phyloP scores from a whole-genome alignment of 1,139 yeast genomes.

The Taiozyma sp. region DNA sequence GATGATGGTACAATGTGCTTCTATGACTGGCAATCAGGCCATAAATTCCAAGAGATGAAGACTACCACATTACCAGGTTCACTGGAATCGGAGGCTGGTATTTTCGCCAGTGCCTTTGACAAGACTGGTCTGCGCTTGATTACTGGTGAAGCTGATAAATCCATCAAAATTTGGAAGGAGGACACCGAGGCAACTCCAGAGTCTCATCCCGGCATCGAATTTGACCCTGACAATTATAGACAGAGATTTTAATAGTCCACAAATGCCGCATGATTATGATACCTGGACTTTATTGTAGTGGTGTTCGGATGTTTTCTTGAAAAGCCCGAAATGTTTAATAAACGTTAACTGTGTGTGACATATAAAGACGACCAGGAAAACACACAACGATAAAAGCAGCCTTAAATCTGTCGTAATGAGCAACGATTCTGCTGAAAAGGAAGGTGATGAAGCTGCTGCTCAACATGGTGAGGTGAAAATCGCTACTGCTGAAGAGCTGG shows the following conservation, averaged over 20 bases:
- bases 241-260: constrained; percentile 11
- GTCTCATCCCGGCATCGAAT: constrained; percentile 43
- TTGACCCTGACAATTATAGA: constrained; percentile 34
- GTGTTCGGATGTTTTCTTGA: background rate
- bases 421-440: constrained; percentile 8
- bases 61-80: constrained; percentile 70
- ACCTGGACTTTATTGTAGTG: background rate
- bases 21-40: constrained; percentile 75
- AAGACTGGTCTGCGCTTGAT: constrained; percentile 74
- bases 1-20: constrained; percentile 79
- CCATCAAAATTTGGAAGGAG: constrained; percentile 79
- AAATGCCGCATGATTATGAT: background rate
- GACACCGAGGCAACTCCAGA: constrained; percentile 41
- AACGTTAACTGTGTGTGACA: too few relatives aligned
- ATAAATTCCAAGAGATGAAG: constrained; percentile 47
- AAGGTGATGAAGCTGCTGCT: background rate
- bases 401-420: background rate
- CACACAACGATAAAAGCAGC: background rate
- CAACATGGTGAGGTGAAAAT: constrained; percentile 20
- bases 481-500: constrained; percentile 41
- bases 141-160: constrained; percentile 88
- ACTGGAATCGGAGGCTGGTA: constrained; percentile 59
- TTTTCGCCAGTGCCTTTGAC: constrained; percentile 73
- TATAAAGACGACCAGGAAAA: background rate
- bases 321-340: too few relatives aligned